A percentile compares a stretch with the other conserved stretches of the same genome.
phyloP scores from a whole-genome alignment of 352 stramenopile genomes.

The Phytophthora colocasiae region DNA sequence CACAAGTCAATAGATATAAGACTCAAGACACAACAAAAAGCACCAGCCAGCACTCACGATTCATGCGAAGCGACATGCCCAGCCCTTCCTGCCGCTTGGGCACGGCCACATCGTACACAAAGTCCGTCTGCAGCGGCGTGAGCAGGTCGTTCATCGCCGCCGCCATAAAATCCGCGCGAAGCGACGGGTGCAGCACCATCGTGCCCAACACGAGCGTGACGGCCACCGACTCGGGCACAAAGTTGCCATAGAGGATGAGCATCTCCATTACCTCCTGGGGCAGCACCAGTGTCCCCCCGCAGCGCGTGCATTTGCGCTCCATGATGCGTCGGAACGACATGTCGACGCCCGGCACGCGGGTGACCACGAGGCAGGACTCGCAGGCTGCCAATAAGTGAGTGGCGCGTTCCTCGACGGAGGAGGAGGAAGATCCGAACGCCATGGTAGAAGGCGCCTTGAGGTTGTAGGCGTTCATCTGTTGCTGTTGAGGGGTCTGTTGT shows the following conservation, averaged over 20 bases:
- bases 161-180: constrained; percentile 82
- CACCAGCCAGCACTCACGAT: constrained; percentile 56
- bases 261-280: constrained; percentile 88
- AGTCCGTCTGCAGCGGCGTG: constrained; percentile 80
- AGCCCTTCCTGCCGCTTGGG: constrained; percentile 82
- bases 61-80: constrained; percentile 88
- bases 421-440: constrained; percentile 25
- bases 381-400: constrained; percentile 75
- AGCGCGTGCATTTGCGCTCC: constrained; percentile 81
- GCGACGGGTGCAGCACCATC: constrained; percentile 75
- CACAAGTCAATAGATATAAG: constrained; percentile 14
- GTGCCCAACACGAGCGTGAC: constrained; percentile 70
- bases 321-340: constrained; percentile 86
- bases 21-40: background rate
- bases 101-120: constrained; percentile 83
- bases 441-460: constrained; percentile 25
- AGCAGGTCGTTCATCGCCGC: constrained; percentile 88
- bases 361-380: constrained; percentile 77
- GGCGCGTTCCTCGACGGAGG: constrained; percentile 48
- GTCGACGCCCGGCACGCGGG: constrained; percentile 71
- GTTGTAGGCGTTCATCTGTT: constrained; percentile 37
- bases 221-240: constrained; percentile 73
- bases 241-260: constrained; percentile 88
- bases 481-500: constrained; percentile 29
- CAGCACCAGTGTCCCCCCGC: constrained; percentile 60